A percentile compares a stretch with the other conserved stretches of the same genome.
Evolutionary conservation across 129 eudicot genomes (phyloP).

Genomic region (Flaveria linearis): DNA sequence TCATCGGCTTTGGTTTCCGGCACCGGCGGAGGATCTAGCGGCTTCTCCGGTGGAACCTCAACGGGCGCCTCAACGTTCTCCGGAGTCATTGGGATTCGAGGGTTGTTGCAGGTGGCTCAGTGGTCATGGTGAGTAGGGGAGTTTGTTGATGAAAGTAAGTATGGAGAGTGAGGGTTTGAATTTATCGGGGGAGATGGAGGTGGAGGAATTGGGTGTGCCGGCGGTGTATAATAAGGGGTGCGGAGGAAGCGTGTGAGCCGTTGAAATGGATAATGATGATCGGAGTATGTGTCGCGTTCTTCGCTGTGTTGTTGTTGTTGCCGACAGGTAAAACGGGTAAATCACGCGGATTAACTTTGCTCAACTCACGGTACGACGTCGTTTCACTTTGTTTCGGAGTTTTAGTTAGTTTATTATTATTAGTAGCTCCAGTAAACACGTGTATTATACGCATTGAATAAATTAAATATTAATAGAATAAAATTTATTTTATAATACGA

Average conservation of each 20-base stretch:
- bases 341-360: constrained; percentile 24
- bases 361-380: not conserved
- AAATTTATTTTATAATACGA: too few relatives aligned
- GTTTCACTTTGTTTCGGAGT: not conserved
- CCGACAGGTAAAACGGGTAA: constrained; percentile 48
- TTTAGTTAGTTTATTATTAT: too few relatives aligned
- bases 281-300: constrained; percentile 18
- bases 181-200: constrained; percentile 16
- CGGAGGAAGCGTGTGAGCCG: constrained; percentile 25
- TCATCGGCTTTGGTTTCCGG: constrained; percentile 36
- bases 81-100: constrained; percentile 37
- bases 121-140: constrained; percentile 31
- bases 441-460: too few relatives aligned
- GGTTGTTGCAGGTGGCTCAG: constrained; percentile 33
- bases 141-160: not conserved
- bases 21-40: constrained; percentile 29
- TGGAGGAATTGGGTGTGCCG: constrained; percentile 11
- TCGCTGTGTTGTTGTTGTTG: constrained; percentile 18
- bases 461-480: too few relatives aligned
- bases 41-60: constrained; percentile 32
- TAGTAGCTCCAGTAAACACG: too few relatives aligned
- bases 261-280: constrained; percentile 28
- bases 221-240: constrained; percentile 32
- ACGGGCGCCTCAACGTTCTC: constrained; percentile 1
- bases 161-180: constrained; percentile 13